Base-by-base conservation (phyloP, 2,329 filamentous ascomycete species). In the Aspergillus neoniger region DNA sequence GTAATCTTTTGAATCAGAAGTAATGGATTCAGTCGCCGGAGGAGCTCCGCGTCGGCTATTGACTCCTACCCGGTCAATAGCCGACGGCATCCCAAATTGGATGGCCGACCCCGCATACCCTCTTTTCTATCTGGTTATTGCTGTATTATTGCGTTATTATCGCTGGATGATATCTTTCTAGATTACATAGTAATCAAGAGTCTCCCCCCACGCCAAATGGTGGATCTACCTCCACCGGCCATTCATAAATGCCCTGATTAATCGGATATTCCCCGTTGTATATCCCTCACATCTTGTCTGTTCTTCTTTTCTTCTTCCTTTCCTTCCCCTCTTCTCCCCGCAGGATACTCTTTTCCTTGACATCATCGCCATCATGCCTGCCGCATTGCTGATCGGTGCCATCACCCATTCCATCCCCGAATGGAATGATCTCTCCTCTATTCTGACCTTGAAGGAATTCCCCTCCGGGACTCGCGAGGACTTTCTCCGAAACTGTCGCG, bases 401-500 rank as follows among this genome's bases (percentile, higher is more conserved):
- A 77, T 81, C 63, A 72, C 69, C 39, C 79, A 81, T 58, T 72
- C 77, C 56, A 72, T 75, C 43, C 72, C 75, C 57, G 77, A 81
- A 64, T 81, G 79, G 79, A 70, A 78, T 62, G 70, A 69, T 21
- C 68, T 80, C 9, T 74, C 77, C 8, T 77, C 75, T 0, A 67
- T 77, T 21, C 69, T 77, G 59, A 76, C 66, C 1, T 72, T 81
- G 49, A 79, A 81, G 72, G 83, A 86, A 74, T 86, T 85, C 69
- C 77, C 79, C 38, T 70, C 71, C 19, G 85, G 85, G 57, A 81
- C 79, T 14, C 77, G 84, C 30, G 77, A 82, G 47, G 81, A 86
- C 28, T 87, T 87, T 70, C 72, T 87, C 28, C 75, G 78, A 52
- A 83, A 82, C 58, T 82, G 82, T 72, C 81, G 81, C 63, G 75